Evolutionary conservation across 768 basidiomycete genomes (phyloP), one percentile per base, ranked within the genome.

Genomic region (Lepiota brunneoincarnata): DNA sequence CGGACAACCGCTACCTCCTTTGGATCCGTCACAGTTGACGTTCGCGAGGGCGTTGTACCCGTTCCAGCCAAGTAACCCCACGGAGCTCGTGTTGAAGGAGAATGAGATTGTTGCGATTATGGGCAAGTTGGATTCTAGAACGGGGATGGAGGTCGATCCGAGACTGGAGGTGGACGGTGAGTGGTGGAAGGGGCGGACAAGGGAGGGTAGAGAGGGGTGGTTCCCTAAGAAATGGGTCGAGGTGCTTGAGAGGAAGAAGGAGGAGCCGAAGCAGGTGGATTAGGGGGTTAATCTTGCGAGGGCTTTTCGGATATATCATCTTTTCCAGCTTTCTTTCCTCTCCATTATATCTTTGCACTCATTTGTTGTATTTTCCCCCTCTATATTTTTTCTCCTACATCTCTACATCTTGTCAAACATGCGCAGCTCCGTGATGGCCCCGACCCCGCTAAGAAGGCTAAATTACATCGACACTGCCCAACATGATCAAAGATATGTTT

Each of bases 41-140:
- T 97, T 97, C 64, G 93, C 89, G 7, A 77, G 93, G 23, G 84
- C 93, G 3, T 63, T 85, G 49, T 92, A 87, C 67, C 76, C 88
- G 1, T 96, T 96, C 68, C 75, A 81, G 10, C 77, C 89, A 2
- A 76, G 82, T 5, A 84, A 83, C 20, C 82, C 84, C 23, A 82
- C 84, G 31, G 94, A 97, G 71, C 79, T 97, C 14, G 71, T 73
- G 24, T 74, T 97, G 46, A 83, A 84, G 61, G 84, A 89, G 70
- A 87, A 93, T 63, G 94, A 95, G 72, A 91, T 97, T 49, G 89
- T 97, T 4, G 94, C 94, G 2, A 82, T 97, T 41, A 82, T 92
- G 74, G 88, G 81, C 42, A 90, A 89, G 66, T 62, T 87, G 50
- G 87, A 88, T 58, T 84, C 84, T 0, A 65, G 74, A 15, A 86